Evolutionary conservation across 106 monocot genomes (phyloP).

Genomic region (Chionographis japonica): DNA sequence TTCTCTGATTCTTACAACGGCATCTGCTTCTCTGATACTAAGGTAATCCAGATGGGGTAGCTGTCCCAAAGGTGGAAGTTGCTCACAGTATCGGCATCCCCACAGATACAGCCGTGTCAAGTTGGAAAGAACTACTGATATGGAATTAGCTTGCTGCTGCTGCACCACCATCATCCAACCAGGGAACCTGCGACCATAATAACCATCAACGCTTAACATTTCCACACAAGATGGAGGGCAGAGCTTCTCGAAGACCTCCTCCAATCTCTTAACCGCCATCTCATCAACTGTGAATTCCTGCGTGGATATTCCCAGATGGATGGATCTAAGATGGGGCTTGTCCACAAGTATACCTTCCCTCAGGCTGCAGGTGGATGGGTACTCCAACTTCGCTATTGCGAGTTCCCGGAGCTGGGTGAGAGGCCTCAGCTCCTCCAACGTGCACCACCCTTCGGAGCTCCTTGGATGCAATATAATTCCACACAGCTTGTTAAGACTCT

Average conservation of each 20-base stretch:
- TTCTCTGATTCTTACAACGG: slow-evolving; percentile 15
- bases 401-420: neutral
- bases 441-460: neutral
- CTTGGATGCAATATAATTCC: neutral
- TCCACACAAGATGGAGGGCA: slow-evolving; percentile 15
- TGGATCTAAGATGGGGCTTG: neutral
- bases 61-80: slow-evolving; percentile 14
- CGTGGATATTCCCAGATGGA: neutral
- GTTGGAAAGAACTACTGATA: neutral
- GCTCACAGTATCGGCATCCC: neutral
- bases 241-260: slow-evolving; percentile 22
- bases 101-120: slow-evolving; percentile 4
- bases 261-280: neutral
- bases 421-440: slow-evolving; percentile 11
- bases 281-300: neutral
- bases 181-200: slow-evolving; percentile 16
- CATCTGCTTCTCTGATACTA: neutral
- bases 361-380: neutral
- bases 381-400: slow-evolving; percentile 10
- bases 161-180: slow-evolving; percentile 13
- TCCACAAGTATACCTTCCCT: neutral
- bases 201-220: neutral
- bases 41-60: slow-evolving; percentile 19
- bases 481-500: neutral
- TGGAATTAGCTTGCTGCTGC: neutral